A percentile compares a stretch with the other conserved stretches of the same genome.
Evolutionary conservation across 257 asterid species (phyloP).

Genomic region (Solanum gandarillasii): DNA sequence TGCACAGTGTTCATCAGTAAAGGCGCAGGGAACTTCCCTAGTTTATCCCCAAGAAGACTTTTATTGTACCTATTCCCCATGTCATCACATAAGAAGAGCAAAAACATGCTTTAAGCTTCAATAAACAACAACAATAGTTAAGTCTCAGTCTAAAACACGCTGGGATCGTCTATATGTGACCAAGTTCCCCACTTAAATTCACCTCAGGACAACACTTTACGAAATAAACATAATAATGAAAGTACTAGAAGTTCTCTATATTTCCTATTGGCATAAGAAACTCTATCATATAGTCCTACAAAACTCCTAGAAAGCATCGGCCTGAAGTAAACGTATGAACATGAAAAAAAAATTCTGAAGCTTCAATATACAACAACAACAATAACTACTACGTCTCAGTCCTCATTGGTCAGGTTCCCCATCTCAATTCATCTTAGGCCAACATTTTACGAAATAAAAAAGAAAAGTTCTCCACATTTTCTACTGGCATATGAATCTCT

Average conservation of each 20-base stretch:
- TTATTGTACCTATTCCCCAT: conserved; percentile 69
- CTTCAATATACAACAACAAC: background rate
- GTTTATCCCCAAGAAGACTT: conserved; percentile 78
- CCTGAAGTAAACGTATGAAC: no score
- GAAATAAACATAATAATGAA: background rate
- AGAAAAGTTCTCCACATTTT: background rate
- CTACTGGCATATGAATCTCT: background rate
- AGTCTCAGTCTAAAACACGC: background rate
- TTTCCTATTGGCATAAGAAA: no score
- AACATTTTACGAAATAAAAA: background rate
- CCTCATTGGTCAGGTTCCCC: background rate
- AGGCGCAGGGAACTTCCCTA: conserved; percentile 98
- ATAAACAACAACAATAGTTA: background rate
- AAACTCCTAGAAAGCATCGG: no score
- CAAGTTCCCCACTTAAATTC: background rate
- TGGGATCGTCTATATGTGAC: background rate
- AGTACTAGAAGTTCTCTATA: background rate
- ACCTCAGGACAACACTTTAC: background rate
- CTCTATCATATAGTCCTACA: no score
- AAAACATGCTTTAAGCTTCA: background rate
- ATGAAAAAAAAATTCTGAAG: no score
- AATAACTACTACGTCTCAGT: background rate
- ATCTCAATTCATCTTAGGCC: background rate
- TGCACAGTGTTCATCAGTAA: conserved; percentile 89
- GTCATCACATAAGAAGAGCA: background rate